phyloP scores from a whole-genome alignment of 331 rosid species.

The Acacia concinna region DNA sequence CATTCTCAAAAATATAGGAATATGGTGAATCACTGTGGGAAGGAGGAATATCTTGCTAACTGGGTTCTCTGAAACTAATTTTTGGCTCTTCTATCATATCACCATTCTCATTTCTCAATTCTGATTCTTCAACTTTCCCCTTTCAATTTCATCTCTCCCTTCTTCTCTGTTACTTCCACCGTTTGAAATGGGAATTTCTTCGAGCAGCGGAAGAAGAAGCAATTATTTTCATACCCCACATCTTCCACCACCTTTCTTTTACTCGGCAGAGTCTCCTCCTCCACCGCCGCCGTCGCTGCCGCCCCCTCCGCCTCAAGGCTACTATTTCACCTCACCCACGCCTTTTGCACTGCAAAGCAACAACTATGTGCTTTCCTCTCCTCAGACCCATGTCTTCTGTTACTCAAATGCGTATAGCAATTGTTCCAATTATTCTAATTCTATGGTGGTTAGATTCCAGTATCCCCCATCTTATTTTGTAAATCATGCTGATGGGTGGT shows the following conservation, averaged over 20 bases:
- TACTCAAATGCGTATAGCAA: conserved; percentile 49
- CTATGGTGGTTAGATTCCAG: conserved; percentile 42
- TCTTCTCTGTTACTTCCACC: not conserved
- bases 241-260: conserved; percentile 31
- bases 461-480: conserved; percentile 47
- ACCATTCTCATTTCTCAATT: not conserved
- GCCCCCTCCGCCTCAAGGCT: conserved; percentile 41
- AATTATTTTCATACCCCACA: conserved; percentile 41
- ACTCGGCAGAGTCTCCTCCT: conserved; percentile 36
- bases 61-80: not conserved
- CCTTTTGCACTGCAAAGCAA: conserved; percentile 23
- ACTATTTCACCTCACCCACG: conserved; percentile 24
- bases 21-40: not conserved
- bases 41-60: not conserved
- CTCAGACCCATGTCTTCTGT: conserved; percentile 50
- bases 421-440: conserved; percentile 41
- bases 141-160: conserved; percentile 4
- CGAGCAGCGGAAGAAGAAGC: conserved; percentile 67
- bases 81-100: not conserved
- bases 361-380: conserved; percentile 19
- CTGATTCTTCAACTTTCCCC: not conserved
- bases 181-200: conserved; percentile 66
- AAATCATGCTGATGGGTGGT: conserved; percentile 56
- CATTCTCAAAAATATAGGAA: not conserved
- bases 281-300: conserved; percentile 23